These are phyloP conservation scores for Hymenoscyphus infarciens DNA, from an alignment of 2,329 filamentous ascomycete species.

Conservation along the genomic window DNA sequence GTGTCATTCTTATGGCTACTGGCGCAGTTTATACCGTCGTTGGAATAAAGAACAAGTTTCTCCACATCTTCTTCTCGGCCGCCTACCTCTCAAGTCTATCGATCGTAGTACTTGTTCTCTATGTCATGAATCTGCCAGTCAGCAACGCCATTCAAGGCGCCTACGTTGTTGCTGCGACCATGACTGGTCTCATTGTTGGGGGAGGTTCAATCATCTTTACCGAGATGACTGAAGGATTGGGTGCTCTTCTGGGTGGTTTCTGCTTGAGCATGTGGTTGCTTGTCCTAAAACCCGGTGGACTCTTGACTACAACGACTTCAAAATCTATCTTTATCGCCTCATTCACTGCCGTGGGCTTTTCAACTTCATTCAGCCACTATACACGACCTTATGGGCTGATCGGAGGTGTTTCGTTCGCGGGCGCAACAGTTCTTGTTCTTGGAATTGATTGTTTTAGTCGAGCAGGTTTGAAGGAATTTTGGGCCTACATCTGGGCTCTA, in stretches of 20 bases:
- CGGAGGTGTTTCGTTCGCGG: slow-evolving; percentile 71
- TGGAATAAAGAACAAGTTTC: slow-evolving; percentile 76
- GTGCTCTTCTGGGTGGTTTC: slow-evolving; percentile 46
- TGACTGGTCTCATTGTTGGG: slow-evolving; percentile 72
- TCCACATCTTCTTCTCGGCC: slow-evolving; percentile 77
- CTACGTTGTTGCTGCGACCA: slow-evolving; percentile 74
- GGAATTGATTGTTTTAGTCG: slow-evolving; percentile 88
- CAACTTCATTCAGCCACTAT: slow-evolving; percentile 73
- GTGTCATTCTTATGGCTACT: slow-evolving; percentile 68
- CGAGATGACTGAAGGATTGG: slow-evolving; percentile 76
- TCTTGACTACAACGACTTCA: slow-evolving; percentile 58
- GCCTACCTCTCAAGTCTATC: slow-evolving; percentile 70
- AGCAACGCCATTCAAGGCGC: slow-evolving; percentile 75
- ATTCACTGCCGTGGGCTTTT: slow-evolving; percentile 65
- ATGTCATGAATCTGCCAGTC: slow-evolving; percentile 80
- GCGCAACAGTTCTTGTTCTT: slow-evolving; percentile 73
- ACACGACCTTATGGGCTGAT: slow-evolving; percentile 79
- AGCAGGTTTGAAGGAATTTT: slow-evolving; percentile 94
- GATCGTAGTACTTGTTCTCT: slow-evolving; percentile 78
- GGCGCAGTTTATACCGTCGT: slow-evolving; percentile 71
- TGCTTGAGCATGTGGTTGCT: slow-evolving; percentile 67
- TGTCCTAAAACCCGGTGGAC: slow-evolving; percentile 69
- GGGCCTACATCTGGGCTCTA: slow-evolving; percentile 84
- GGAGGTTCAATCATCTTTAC: slow-evolving; percentile 72
- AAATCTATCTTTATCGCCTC: slow-evolving; percentile 73